phyloP scores from a whole-genome alignment of 148 eudicot species.

The Dysphania ambrosioides region DNA sequence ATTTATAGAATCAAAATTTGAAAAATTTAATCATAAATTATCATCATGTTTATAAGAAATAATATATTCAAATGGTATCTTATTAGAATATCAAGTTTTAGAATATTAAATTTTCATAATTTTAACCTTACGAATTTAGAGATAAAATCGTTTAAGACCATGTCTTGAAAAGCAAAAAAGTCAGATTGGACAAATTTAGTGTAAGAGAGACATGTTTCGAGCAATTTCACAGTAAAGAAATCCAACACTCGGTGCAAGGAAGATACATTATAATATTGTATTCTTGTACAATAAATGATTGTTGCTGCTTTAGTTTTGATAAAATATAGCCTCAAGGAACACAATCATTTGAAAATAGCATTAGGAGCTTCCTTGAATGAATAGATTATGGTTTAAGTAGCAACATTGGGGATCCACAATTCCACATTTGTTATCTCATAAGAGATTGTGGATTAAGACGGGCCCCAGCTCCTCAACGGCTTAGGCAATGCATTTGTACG shows the following conservation, averaged over 20 bases:
- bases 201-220: slow-evolving; percentile 13
- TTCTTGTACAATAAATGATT: slow-evolving; percentile 24
- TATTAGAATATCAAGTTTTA: too few species aligned
- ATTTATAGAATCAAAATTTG: too few species aligned
- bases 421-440: slow-evolving; percentile 7
- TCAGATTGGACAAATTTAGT: too few species aligned
- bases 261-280: slow-evolving; percentile 25
- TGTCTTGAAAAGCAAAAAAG: too few species aligned
- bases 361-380: slow-evolving; percentile 17
- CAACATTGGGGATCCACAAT: slow-evolving; percentile 29
- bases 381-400: slow-evolving; percentile 5
- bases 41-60: too few species aligned
- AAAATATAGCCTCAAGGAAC: slow-evolving; percentile 22
- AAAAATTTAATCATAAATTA: too few species aligned
- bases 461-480: slow-evolving; percentile 11
- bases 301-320: slow-evolving; percentile 8
- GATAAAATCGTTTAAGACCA: too few species aligned
- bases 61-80: too few species aligned
- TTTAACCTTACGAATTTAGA: too few species aligned
- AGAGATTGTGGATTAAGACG: slow-evolving; percentile 5
- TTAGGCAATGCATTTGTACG: neutral
- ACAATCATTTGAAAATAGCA: slow-evolving; percentile 28
- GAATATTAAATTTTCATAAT: too few species aligned
- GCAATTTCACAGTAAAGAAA: slow-evolving; percentile 25
- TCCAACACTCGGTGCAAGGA: slow-evolving; percentile 24